Base-by-base conservation (phyloP, 1,139 yeast genomes). In the Yamadazyma atlantica region DNA sequence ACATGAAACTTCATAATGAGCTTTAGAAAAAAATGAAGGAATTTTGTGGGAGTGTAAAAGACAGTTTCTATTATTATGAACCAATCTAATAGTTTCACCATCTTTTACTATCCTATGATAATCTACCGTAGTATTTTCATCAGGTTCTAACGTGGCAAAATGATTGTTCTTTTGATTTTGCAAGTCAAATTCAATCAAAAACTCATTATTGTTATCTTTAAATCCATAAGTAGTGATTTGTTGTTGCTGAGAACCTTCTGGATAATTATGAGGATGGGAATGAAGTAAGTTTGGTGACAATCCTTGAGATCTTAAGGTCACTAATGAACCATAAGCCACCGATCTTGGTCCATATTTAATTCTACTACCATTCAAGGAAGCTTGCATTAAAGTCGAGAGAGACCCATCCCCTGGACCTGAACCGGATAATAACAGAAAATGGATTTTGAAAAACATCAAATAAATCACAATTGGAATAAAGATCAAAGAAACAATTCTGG, bases 321-420 rank as follows among this genome's bases (percentile, higher is more conserved):
- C 69, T 36, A 69, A 60, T 0, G 90, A 83, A 1, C 85, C 88
- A 49, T 57, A 74, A 0, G 77, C 72, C 10, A 84, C 69, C 29
- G 80, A 71, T 48, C 94, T 65, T 5, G 92, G 88, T 6, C 84
- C 78, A 30, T 63, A 53, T 31, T 60, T 58, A 34, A 85, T 69
- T 23, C 75, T 69, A 32, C 75, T 73, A 25, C 78, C 80, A 35
- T 72, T 71, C 44, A 84, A 66, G 34, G 84, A 80, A 3, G 82
- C 81, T 57, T 85, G 95, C 48, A 84, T 73, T 32, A 85, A 62
- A 0, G 90, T 75, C 3, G 87, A 81, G 37, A 84, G 78, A 3
- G 88, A 77, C 0, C 87, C 83, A 54, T 83, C 85, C 15, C 90
- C 95, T 0, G 86, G 73, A 8, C 94, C 98, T 3, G 95, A 79